Evolutionary conservation across 2,329 filamentous ascomycete species (phyloP).

Genomic region (Endocalyx cinctus): DNA sequence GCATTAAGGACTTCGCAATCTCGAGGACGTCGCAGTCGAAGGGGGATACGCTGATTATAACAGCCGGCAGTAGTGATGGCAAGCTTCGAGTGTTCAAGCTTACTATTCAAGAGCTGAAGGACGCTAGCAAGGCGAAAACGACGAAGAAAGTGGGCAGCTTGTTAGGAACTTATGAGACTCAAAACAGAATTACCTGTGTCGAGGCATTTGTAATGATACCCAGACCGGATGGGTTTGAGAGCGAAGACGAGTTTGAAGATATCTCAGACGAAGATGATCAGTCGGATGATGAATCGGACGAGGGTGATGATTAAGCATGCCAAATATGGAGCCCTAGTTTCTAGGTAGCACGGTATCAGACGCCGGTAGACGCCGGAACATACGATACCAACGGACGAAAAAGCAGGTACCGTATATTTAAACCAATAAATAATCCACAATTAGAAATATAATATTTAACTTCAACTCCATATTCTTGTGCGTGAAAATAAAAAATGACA

Average conservation of each 20-base stretch:
- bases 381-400: no score
- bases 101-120: constrained; percentile 34
- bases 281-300: constrained; percentile 12
- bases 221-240: constrained; percentile 55
- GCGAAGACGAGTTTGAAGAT: constrained; percentile 35
- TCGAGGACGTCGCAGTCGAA: constrained; percentile 39
- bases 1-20: constrained; percentile 86
- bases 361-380: no score
- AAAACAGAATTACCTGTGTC: constrained; percentile 85
- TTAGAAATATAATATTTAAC: no score
- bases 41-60: constrained; percentile 47
- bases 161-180: constrained; percentile 76
- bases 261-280: constrained; percentile 16
- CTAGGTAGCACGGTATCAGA: no score
- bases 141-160: constrained; percentile 53
- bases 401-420: no score
- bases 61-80: constrained; percentile 81
- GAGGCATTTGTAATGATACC: constrained; percentile 81
- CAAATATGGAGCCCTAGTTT: no score
- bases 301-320: constrained; percentile 11
- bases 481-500: no score
- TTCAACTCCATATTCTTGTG: no score
- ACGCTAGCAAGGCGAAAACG: constrained; percentile 19
- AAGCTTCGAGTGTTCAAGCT: constrained; percentile 74
- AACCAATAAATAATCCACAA: no score